Conservation (phyloP, 2,329 filamentous ascomycete species). For the Drechslera avenae region DNA sequence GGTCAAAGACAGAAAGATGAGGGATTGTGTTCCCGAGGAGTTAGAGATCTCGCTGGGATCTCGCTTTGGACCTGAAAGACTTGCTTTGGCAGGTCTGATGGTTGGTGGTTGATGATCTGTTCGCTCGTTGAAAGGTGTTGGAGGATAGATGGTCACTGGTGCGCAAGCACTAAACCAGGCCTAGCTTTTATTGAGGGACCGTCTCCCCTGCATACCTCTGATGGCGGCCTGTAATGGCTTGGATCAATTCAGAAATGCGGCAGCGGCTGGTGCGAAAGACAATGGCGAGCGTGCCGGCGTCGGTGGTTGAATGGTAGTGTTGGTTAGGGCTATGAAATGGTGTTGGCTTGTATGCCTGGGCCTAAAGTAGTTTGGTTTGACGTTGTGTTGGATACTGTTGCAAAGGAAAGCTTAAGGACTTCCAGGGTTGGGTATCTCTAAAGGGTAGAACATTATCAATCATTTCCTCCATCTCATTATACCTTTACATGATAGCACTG, state of each 20-base stretch:
- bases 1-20: slow-evolving; percentile 7
- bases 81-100: slow-evolving; percentile 2
- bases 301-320: background rate
- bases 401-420: too few species aligned
- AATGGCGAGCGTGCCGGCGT: slow-evolving; percentile 1
- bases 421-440: too few species aligned
- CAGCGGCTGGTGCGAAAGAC: slow-evolving; percentile 6
- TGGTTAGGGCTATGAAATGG: too few species aligned
- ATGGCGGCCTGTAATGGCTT: slow-evolving; percentile 12
- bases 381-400: too few species aligned
- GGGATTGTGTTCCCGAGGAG: background rate
- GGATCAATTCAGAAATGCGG: slow-evolving; percentile 18
- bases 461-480: too few species aligned
- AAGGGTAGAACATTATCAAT: too few species aligned
- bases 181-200: slow-evolving; percentile 8
- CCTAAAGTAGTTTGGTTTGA: too few species aligned
- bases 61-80: slow-evolving; percentile 11
- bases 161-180: slow-evolving; percentile 14
- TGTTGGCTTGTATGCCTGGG: too few species aligned
- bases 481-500: too few species aligned
- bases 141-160: slow-evolving; percentile 19
- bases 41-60: slow-evolving; percentile 4
- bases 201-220: slow-evolving; percentile 9
- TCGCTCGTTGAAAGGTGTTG: slow-evolving; percentile 10
- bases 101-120: slow-evolving; percentile 15